Conservation (phyloP, 352 stramenopile genomes). For the Phytophthora cryptogea region DNA sequence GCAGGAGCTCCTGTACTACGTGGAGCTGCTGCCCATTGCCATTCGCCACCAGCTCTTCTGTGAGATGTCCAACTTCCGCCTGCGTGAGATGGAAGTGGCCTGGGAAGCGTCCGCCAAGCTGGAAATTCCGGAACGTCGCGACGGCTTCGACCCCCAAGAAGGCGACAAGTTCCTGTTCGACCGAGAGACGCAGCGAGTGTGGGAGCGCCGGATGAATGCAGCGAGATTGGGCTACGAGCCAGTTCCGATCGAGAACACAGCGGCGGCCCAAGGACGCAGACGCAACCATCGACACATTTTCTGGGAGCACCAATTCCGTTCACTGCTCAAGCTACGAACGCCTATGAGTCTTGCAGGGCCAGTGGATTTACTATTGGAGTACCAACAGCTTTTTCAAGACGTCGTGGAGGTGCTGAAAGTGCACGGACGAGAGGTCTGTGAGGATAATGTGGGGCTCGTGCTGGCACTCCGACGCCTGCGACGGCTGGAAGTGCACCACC, state of each 20-base stretch:
- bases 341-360: constrained; percentile 6
- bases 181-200: constrained; percentile 39
- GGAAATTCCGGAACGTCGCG: constrained; percentile 15
- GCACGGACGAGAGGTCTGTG: constrained; percentile 64
- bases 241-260: constrained; percentile 22
- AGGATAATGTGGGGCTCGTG: constrained; percentile 52
- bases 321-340: constrained; percentile 42
- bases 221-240: constrained; percentile 12
- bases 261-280: constrained; percentile 22
- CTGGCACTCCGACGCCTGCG: constrained; percentile 42
- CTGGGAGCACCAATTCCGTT: constrained; percentile 66
- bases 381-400: constrained; percentile 49
- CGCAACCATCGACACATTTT: constrained; percentile 50
- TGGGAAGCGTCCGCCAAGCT: constrained; percentile 32
- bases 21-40: constrained; percentile 46
- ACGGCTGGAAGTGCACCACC: constrained; percentile 76
- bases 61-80: constrained; percentile 42
- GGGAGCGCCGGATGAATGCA: constrained; percentile 32
- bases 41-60: constrained; percentile 51
- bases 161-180: constrained; percentile 47
- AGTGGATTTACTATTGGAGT: constrained; percentile 11
- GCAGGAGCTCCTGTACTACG: constrained; percentile 41
- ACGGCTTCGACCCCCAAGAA: constrained; percentile 22
- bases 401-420: constrained; percentile 64
- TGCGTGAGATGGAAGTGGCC: constrained; percentile 54